These are phyloP conservation scores for Apophysomyces trapeziformis DNA, from an alignment of 371 early-diverging fungal species.

Conservation along the genomic window DNA sequence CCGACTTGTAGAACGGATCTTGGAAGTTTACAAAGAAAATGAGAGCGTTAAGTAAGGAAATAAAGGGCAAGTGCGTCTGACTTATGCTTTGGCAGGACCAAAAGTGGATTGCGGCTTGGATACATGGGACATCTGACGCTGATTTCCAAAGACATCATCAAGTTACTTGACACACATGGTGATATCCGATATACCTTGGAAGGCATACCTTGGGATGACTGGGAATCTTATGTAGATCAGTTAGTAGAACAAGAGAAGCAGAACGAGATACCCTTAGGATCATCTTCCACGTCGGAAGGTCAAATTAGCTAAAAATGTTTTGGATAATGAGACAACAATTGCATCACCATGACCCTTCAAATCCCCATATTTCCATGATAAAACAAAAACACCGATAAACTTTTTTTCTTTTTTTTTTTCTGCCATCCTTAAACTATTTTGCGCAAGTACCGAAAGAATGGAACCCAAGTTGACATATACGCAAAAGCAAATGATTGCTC, in stretches of 20 bases:
- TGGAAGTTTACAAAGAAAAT: neutral
- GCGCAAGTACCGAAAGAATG: neutral
- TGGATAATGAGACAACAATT: conserved; percentile 1
- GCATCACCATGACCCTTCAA: neutral
- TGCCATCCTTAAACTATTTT: neutral
- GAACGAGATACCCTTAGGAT: conserved; percentile 1
- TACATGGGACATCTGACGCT: conserved; percentile 29
- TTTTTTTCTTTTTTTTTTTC: neutral
- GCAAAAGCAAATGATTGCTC: conserved; percentile 7
- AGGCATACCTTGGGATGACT: conserved; percentile 1
- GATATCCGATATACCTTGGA: neutral
- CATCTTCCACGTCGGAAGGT: neutral
- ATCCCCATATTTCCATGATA: neutral
- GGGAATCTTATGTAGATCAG: neutral
- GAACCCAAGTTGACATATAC: neutral
- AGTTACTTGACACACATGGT: neutral
- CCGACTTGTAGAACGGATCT: neutral
- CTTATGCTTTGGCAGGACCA: neutral
- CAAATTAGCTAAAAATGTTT: neutral
- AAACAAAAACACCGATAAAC: neutral
- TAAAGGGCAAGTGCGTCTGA: neutral
- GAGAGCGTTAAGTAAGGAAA: conserved; percentile 10
- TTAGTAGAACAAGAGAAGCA: neutral
- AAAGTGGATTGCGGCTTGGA: conserved; percentile 10
- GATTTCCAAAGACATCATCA: conserved; percentile 19